Percentiles rank a stretch among this genome's conserved stretches.
Conservation (phyloP, 2,329 filamentous ascomycete species). For the Colletotrichum melonis region DNA sequence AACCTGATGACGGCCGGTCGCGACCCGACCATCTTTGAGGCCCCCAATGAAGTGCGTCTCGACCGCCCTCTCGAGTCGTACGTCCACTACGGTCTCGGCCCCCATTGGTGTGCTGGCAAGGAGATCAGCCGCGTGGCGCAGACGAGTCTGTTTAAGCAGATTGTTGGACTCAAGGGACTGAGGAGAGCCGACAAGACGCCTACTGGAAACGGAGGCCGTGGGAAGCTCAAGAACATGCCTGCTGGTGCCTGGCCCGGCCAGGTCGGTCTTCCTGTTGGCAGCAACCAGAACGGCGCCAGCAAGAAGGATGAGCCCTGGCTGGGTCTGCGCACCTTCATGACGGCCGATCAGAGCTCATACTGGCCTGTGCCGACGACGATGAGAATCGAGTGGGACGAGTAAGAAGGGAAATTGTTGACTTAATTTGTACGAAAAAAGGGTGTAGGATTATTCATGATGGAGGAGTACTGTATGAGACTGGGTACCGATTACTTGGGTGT, state of each 20-base stretch:
- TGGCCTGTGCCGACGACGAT: conserved; percentile 40
- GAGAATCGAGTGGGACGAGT: conserved; percentile 40
- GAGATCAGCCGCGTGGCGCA: conserved; percentile 50
- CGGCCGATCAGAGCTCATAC: conserved; percentile 40
- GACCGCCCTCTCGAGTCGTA: conserved; percentile 62
- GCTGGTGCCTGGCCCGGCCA: conserved; percentile 38
- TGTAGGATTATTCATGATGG: conserved; percentile 6
- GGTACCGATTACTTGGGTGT: background rate
- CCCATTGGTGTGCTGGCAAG: conserved; percentile 52
- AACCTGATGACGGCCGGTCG: conserved; percentile 61
- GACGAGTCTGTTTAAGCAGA: conserved; percentile 39
- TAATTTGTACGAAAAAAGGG: background rate
- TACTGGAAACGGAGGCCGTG: conserved; percentile 34
- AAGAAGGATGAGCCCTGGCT: conserved; percentile 33
- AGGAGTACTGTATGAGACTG: background rate
- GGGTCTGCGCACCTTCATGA: conserved; percentile 40
- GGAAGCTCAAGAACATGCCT: conserved; percentile 40
- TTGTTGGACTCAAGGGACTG: conserved; percentile 40
- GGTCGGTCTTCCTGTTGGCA: conserved; percentile 27
- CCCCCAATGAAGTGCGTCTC: conserved; percentile 60
- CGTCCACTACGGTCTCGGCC: conserved; percentile 63
- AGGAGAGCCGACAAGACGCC: conserved; percentile 30
- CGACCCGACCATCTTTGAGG: conserved; percentile 60
- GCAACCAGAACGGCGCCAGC: conserved; percentile 22
- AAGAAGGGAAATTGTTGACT: background rate